phyloP scores from a whole-genome alignment of 805 yeast genomes.

The Saccharomyces eubayanus region DNA sequence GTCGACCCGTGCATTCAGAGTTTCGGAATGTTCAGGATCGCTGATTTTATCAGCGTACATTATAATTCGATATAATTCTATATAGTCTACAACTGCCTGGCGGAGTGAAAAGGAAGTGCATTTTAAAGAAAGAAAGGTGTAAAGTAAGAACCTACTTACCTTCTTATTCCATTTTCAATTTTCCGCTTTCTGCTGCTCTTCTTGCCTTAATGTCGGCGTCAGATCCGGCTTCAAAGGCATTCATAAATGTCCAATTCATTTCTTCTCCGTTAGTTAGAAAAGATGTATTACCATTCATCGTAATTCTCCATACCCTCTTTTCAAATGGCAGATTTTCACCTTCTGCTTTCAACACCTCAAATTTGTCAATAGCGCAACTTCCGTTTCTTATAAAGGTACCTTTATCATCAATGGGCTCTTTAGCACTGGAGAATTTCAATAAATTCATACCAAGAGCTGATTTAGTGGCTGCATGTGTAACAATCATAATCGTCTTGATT shows the following conservation, averaged over 20 bases:
- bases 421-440: constrained; percentile 42
- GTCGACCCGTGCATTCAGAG: not conserved
- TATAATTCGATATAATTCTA: not conserved
- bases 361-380: constrained; percentile 72
- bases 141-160: not conserved
- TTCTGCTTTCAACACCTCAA: constrained; percentile 20
- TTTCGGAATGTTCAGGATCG: not conserved
- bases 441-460: constrained; percentile 78
- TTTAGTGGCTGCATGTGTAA: constrained; percentile 87
- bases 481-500: constrained; percentile 51
- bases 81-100: not conserved
- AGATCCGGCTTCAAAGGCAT: constrained; percentile 75
- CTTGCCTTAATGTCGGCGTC: constrained; percentile 67
- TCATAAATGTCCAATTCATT: constrained; percentile 84
- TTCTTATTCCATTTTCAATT: not conserved
- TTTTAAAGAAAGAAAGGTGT: not conserved
- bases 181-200: constrained; percentile 15
- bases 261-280: constrained; percentile 73
- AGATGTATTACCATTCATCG: constrained; percentile 60
- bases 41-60: not conserved
- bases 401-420: constrained; percentile 41
- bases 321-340: constrained; percentile 8
- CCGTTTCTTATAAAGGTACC: constrained; percentile 56
- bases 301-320: constrained; percentile 44
- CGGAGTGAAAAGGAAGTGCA: not conserved